These are phyloP conservation scores for Westerdykella aurantiaca DNA, from an alignment of 2,329 filamentous ascomycete genomes.

Conservation along the genomic window DNA sequence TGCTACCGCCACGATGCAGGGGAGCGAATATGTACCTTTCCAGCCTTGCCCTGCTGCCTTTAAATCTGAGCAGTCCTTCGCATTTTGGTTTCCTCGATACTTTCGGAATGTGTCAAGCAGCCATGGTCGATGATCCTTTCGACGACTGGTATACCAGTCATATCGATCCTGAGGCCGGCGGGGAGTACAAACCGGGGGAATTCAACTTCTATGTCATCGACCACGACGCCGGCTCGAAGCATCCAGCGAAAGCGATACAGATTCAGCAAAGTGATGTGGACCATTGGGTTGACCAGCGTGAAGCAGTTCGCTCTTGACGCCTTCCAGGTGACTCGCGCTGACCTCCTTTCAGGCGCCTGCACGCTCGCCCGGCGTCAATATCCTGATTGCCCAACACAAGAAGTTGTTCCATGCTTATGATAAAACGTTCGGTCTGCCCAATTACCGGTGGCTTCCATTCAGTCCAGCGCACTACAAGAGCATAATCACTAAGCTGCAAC, in stretches of 20 bases:
- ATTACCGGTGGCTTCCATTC: slow-evolving; percentile 1
- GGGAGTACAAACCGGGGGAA: slow-evolving; percentile 1
- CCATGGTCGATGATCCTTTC: slow-evolving; percentile 5
- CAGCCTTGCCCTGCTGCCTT: not conserved
- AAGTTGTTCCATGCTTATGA: not conserved
- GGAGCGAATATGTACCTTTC: too few species aligned
- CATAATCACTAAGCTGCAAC: slow-evolving; percentile 1
- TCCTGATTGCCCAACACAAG: slow-evolving; percentile 3
- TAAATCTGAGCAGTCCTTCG: too few species aligned
- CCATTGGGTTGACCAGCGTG: not conserved
- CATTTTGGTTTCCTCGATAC: not conserved
- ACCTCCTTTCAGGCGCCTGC: not conserved
- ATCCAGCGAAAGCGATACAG: not conserved
- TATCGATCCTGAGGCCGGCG: not conserved
- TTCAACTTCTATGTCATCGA: slow-evolving; percentile 1
- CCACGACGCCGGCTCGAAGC: not conserved
- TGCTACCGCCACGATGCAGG: too few species aligned
- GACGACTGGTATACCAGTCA: slow-evolving; percentile 3
- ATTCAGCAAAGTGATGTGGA: not conserved
- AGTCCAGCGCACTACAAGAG: not conserved
- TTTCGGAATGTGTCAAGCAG: not conserved
- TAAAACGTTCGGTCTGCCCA: not conserved
- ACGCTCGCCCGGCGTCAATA: not conserved
- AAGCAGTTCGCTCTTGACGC: not conserved
- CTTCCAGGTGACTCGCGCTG: not conserved